Evolutionary conservation across 164 flowering plant genomes (phyloP), one percentile per base, ranked within the genome.

Genomic region (Protea cynaroides): DNA sequence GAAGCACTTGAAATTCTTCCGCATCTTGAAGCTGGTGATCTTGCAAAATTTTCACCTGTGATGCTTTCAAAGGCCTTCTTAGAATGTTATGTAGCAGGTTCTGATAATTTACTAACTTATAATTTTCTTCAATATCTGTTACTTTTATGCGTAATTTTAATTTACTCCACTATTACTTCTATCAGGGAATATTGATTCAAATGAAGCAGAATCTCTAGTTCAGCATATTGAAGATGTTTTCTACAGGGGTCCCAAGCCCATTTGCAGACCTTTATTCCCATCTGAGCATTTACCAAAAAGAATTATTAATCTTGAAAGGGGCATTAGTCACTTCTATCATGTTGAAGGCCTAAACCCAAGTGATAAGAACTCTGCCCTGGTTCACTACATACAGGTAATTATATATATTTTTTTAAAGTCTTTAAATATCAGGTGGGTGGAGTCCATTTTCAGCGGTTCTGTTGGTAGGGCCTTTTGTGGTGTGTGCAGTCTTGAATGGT

Each of bases 341-440:
- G 74, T 79, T 23, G 79, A 86, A 69, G 93, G 88, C 63, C 78
- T 85, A 43, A 89, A 94, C 75, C 82, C 83, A 65, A 78, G 71
- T 63, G 90, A 94, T 68, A 97, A 91, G 70, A 94, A 94, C 83
- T 94, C 99, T 67, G 82, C 93, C 24, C 74, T 91, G 54, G 77
- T 94, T 43, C 90, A 91, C 77, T 94, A 91, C 65, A 83, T 94
- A 73, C 99, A 94, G 99, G 99, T 94, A 71, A n/a, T n/a, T 21
- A 44, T 17, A 3, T 34, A 36, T 29, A 29, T n/a, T 29, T 2
- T 29, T 2, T 29, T 2, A 2, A 29, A 2, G 5, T 29, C 2
- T 29, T 29, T 29, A 40, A 40, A 40, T 40, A 40, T 40, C 46
- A 40, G 46, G 46, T 29, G 34, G 34, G 34, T 29, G 34, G 34